Evolutionary conservation across 2,329 filamentous ascomycete genomes (phyloP), one percentile per base, ranked within the genome.

Genomic region (Decorospora gaudefroyi): DNA sequence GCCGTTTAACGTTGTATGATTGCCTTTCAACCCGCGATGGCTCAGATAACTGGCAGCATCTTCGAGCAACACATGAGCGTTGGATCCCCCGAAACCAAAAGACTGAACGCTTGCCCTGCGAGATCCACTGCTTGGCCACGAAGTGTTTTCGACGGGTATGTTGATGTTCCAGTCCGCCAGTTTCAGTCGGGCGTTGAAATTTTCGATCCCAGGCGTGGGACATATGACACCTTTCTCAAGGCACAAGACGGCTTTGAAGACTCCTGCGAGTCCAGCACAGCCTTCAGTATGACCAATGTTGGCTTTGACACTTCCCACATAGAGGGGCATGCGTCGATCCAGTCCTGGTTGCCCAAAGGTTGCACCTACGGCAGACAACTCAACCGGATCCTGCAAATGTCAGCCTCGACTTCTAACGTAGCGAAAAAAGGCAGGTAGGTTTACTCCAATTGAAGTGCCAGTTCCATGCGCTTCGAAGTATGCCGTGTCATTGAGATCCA

Each of bases 401-500:
- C n/a, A n/a, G n/a, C n/a, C n/a, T n/a, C n/a, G n/a, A n/a, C n/a
- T n/a, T n/a, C n/a, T n/a, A n/a, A n/a, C n/a, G n/a, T n/a, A n/a
- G n/a, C n/a, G n/a, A n/a, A n/a, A n/a, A n/a, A n/a, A n/a, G n/a
- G n/a, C n/a, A n/a, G n/a, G n/a, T n/a, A n/a, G n/a, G n/a, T n/a
- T n/a, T n/a, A n/a, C 34, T 70, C 65, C 5, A 68, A 59, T 1
- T 64, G 59, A 36, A 0, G 82, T 85, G 3, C 82, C 82, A 0
- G 81, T 85, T 4, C 82, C 64, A 38, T 68, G 64, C 2, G 62
- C 63, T 26, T 68, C 64, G 4, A 67, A 52, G 10, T 65, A 67
- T 4, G 48, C 56, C 4, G 62, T 65, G 16, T 59, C 51, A 6
- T 36, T 31, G 9, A 57, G 59, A 39, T 64, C 49, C 42, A 67